phyloP scores from a whole-genome alignment of 805 yeast species.

The Priceomyces melissophilus region DNA sequence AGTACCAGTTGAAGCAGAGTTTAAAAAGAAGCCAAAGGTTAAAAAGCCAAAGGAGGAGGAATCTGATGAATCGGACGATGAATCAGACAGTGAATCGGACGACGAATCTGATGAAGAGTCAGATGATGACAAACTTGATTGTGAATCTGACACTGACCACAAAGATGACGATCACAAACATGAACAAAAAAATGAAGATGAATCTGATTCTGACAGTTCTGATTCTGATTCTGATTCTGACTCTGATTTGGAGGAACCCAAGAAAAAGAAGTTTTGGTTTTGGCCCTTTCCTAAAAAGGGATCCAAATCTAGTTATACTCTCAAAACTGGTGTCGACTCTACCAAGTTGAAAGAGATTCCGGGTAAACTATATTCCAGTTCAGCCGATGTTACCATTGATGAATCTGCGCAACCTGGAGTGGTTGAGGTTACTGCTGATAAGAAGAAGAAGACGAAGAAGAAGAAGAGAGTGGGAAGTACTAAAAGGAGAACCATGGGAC shows the following conservation, averaged over 20 bases:
- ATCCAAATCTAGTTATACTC: too few relatives aligned
- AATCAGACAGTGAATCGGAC: slow-evolving; percentile 1
- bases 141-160: too few relatives aligned
- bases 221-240: slow-evolving; percentile 1
- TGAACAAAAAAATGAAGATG: background rate
- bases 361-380: too few relatives aligned
- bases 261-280: slow-evolving; percentile 16
- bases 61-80: background rate
- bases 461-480: slow-evolving; percentile 3
- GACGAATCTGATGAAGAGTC: slow-evolving; percentile 1
- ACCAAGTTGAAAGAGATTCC: too few relatives aligned
- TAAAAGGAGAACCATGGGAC: slow-evolving; percentile 2
- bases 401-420: background rate
- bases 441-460: background rate
- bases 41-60: too few relatives aligned
- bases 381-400: background rate
- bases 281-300: slow-evolving; percentile 10
- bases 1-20: too few relatives aligned
- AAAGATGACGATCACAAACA: too few relatives aligned
- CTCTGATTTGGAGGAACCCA: slow-evolving; percentile 2
- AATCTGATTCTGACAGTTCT: background rate
- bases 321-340: too few relatives aligned
- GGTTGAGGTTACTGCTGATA: background rate
- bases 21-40: too few relatives aligned
- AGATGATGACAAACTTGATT: slow-evolving; percentile 1